Percentiles rank a stretch among this genome's conserved stretches.
These are phyloP conservation scores for Gamsiella multidivaricata DNA, from an alignment of 192 early-diverging fungal species.

Conservation along the genomic window DNA sequence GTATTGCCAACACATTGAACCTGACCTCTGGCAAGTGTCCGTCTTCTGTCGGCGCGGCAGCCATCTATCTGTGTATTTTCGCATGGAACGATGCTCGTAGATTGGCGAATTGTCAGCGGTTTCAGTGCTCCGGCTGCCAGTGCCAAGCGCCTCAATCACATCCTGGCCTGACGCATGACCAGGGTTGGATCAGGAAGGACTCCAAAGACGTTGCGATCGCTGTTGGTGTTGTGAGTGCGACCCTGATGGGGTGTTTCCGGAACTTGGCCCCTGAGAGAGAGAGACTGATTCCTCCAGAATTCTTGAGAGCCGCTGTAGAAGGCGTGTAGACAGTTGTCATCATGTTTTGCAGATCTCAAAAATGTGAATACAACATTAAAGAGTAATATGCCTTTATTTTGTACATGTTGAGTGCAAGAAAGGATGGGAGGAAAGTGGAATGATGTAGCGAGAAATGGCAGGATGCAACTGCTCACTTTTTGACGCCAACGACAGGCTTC, in stretches of 20 bases:
- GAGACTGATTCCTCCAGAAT: slow-evolving; percentile 49
- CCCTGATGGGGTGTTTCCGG: slow-evolving; percentile 67
- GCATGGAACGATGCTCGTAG: slow-evolving; percentile 63
- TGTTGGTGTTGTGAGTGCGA: slow-evolving; percentile 69
- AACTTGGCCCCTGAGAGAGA: slow-evolving; percentile 56
- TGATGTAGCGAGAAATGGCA: background rate
- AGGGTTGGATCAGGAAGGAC: slow-evolving; percentile 55
- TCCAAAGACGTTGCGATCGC: slow-evolving; percentile 67
- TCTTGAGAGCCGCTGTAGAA: slow-evolving; percentile 39
- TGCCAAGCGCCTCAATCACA: slow-evolving; percentile 1
- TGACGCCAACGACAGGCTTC: slow-evolving; percentile 74
- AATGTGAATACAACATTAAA: background rate
- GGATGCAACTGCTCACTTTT: slow-evolving; percentile 52
- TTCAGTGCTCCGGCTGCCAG: slow-evolving; percentile 32
- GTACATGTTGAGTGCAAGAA: background rate
- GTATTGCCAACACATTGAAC: slow-evolving; percentile 65
- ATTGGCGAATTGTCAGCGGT: slow-evolving; percentile 32
- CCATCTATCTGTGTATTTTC: slow-evolving; percentile 69
- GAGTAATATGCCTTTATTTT: too few relatives aligned
- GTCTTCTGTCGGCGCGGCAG: slow-evolving; percentile 70
- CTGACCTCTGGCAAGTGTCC: slow-evolving; percentile 74
- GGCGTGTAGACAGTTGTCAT: slow-evolving; percentile 12
- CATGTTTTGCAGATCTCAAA: too few relatives aligned
- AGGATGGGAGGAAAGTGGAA: slow-evolving; percentile 3
- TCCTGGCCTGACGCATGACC: slow-evolving; percentile 39